phyloP scores from a whole-genome alignment of 2,329 filamentous ascomycete species.

The Aspergillus sojae region DNA sequence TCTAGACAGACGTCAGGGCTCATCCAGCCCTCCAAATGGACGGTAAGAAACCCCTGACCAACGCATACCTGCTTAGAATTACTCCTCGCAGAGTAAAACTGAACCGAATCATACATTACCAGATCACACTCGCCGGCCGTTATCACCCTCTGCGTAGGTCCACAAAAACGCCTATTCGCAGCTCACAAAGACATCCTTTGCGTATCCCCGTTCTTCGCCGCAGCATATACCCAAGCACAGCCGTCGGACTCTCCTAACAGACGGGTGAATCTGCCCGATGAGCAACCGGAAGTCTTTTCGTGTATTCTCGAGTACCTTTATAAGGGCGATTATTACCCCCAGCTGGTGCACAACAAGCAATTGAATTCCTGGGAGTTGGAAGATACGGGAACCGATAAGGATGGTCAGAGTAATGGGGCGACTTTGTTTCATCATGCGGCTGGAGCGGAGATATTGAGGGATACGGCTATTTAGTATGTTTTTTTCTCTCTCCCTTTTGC shows the following conservation, averaged over 20 bases:
- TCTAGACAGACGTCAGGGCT: conserved; percentile 24
- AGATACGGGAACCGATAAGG: conserved; percentile 47
- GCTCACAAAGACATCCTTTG: conserved; percentile 85
- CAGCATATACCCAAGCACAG: conserved; percentile 64
- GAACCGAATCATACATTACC: conserved; percentile 43
- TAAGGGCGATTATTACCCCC: conserved; percentile 91
- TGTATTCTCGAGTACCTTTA: conserved; percentile 89
- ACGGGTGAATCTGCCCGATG: conserved; percentile 77
- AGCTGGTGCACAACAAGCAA: conserved; percentile 78
- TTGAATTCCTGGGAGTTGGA: conserved; percentile 83
- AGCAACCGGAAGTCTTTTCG: conserved; percentile 88
- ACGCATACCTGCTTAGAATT: neutral
- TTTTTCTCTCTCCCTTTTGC: neutral
- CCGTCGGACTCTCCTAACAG: conserved; percentile 56
- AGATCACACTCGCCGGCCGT: conserved; percentile 63
- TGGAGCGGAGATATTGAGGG: conserved; percentile 74
- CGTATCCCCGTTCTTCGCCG: conserved; percentile 76
- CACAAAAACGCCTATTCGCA: conserved; percentile 82
- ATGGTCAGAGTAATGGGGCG: conserved; percentile 57
- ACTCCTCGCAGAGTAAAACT: neutral
- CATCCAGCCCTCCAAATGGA: conserved; percentile 35
- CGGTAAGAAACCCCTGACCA: conserved; percentile 31
- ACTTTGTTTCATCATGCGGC: conserved; percentile 69
- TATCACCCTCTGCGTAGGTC: conserved; percentile 79
- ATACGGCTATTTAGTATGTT: conserved; percentile 81